Evolutionary conservation across 2,329 filamentous ascomycete species (phyloP).

Genomic region (Fusarium newnesense): DNA sequence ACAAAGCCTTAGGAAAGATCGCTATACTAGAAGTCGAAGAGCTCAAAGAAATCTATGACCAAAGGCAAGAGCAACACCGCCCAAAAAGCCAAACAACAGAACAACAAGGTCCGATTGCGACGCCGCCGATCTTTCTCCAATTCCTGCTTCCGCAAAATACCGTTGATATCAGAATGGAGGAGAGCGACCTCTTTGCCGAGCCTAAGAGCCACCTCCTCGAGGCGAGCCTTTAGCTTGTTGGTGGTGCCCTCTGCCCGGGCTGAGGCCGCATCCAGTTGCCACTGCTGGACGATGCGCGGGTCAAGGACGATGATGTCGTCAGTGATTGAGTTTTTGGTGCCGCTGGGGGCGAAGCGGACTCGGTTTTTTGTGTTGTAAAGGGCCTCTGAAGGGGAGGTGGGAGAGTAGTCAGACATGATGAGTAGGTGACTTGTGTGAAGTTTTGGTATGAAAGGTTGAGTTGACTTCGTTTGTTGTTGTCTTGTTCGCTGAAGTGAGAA

Average conservation of each 20-base stretch:
- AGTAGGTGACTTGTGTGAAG: neutral
- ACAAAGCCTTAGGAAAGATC: neutral
- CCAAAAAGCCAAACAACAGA: neutral
- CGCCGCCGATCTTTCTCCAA: neutral
- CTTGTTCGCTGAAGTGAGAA: neutral
- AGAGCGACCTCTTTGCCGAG: rapidly evolving
- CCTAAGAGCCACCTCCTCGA: neutral
- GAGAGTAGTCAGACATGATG: neutral
- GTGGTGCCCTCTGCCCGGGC: neutral
- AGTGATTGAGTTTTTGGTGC: neutral
- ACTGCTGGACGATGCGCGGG: conserved; percentile 1
- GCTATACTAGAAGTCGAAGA: neutral
- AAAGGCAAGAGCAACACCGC: neutral
- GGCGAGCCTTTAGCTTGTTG: neutral
- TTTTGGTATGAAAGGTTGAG: neutral
- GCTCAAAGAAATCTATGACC: neutral
- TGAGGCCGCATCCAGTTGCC: neutral
- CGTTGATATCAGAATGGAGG: rapidly evolving
- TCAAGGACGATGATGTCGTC: neutral
- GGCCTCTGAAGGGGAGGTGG: neutral
- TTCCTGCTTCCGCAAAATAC: neutral
- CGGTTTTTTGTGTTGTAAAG: neutral
- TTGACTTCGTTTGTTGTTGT: neutral
- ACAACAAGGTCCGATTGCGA: too few species aligned
- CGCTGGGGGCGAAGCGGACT: neutral